A percentile compares a stretch with the other conserved stretches of the same genome.
Evolutionary conservation across 176 grass and related monocot genomes (phyloP).

Genomic region (Cenchrus americanus): DNA sequence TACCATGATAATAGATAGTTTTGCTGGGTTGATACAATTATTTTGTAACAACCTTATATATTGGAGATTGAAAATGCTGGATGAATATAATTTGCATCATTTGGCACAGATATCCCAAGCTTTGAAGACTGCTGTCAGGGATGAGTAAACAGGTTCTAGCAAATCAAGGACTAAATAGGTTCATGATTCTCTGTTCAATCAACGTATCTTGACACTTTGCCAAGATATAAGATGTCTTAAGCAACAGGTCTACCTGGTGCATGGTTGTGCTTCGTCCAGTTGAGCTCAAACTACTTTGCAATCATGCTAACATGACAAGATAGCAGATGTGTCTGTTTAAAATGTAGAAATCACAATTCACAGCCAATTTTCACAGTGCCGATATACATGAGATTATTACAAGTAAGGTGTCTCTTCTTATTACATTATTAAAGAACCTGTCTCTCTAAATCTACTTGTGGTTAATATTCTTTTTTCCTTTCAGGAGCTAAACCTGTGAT

Average conservation of each 20-base stretch:
- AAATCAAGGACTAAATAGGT: conserved; percentile 28
- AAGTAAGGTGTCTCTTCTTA: conserved; percentile 18
- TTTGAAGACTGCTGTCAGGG: conserved; percentile 29
- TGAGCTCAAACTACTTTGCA: background rate
- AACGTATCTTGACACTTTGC: conserved; percentile 38
- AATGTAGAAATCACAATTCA: background rate
- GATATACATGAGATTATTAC: background rate
- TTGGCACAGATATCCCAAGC: conserved; percentile 9
- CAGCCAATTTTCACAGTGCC: background rate
- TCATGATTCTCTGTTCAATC: conserved; percentile 30
- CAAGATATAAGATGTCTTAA: background rate
- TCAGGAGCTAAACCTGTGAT: conserved; percentile 12
- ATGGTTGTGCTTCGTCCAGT: background rate
- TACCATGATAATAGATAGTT: conserved; percentile 45
- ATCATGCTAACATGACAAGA: background rate
- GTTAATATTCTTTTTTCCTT: background rate
- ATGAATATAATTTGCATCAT: conserved; percentile 10
- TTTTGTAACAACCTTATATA: background rate
- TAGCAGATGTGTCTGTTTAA: background rate
- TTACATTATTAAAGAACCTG: background rate
- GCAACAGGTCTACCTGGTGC: background rate
- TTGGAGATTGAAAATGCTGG: background rate
- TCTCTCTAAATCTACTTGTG: background rate
- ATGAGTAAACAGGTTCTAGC: conserved; percentile 29
- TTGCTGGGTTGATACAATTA: background rate